A percentile compares a stretch with the other conserved stretches of the same genome.
Evolutionary conservation across 306 rosid species (phyloP).

Genomic region (Quercus variabilis): DNA sequence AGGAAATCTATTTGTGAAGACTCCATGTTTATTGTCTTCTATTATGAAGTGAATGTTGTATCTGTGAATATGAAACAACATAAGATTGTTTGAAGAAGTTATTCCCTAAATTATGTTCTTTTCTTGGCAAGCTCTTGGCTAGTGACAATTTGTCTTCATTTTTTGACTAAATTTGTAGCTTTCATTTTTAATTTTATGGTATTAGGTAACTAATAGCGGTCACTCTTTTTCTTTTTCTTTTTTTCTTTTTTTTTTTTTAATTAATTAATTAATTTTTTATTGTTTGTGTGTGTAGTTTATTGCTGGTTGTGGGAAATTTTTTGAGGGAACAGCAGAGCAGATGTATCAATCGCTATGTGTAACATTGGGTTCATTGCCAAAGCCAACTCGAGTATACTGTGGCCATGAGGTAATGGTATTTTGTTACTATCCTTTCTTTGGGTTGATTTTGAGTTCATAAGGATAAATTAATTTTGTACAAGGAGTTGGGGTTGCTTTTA

Average conservation of each 20-base stretch:
- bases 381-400: conserved; percentile 77
- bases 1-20: not conserved
- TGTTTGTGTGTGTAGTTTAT: conserved; percentile 46
- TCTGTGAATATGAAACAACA: not conserved
- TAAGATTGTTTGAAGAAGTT: not conserved
- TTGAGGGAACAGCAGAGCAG: conserved; percentile 95
- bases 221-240: conserved; percentile 7
- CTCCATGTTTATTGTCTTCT: not conserved
- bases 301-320: conserved; percentile 86
- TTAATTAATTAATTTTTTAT: no score
- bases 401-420: conserved; percentile 78
- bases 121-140: not conserved
- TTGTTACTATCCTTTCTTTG: not conserved
- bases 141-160: not conserved
- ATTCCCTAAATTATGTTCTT: not conserved
- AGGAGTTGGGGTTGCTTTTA: not conserved
- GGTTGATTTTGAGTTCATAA: not conserved
- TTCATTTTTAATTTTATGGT: not conserved
- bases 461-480: not conserved
- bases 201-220: not conserved
- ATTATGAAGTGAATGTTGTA: not conserved
- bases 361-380: conserved; percentile 77
- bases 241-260: not conserved
- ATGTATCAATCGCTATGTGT: conserved; percentile 81
- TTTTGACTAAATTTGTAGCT: not conserved